Conservation (phyloP, 78 protist species). For the Creolimax fragrantissima region DNA sequence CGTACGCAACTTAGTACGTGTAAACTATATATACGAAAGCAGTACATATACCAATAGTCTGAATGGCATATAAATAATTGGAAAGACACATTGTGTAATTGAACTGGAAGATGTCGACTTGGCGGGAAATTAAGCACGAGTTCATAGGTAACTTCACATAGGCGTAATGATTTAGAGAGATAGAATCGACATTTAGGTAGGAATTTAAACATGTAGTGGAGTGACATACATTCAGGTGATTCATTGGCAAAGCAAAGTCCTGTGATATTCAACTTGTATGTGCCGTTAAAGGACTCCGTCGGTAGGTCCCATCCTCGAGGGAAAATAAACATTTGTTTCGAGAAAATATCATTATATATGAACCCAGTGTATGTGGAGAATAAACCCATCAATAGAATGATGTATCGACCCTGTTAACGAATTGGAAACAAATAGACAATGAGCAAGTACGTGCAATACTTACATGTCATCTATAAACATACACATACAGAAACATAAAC, state of each 20-base stretch:
- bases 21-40: too few relatives aligned
- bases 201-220: too few relatives aligned
- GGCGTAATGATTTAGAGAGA: too few relatives aligned
- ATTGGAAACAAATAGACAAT: slow-evolving; percentile 60
- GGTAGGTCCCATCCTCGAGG: neutral
- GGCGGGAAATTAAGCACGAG: too few relatives aligned
- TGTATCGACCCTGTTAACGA: slow-evolving; percentile 92
- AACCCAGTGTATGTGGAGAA: slow-evolving; percentile 92
- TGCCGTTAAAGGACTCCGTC: neutral
- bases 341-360: slow-evolving; percentile 94
- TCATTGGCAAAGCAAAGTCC: neutral
- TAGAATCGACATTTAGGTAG: too few relatives aligned
- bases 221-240: neutral
- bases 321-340: slow-evolving; percentile 13
- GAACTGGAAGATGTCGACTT: too few relatives aligned
- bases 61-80: too few relatives aligned
- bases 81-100: too few relatives aligned
- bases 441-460: neutral
- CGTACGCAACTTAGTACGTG: too few relatives aligned
- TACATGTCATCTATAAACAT: neutral
- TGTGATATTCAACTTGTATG: neutral
- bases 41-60: too few relatives aligned
- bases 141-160: too few relatives aligned
- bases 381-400: slow-evolving; percentile 91
- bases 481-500: slow-evolving; percentile 18